These are phyloP conservation scores for Fraxinus albicans DNA, from an alignment of 305 asterid genomes.

Conservation along the genomic window DNA sequence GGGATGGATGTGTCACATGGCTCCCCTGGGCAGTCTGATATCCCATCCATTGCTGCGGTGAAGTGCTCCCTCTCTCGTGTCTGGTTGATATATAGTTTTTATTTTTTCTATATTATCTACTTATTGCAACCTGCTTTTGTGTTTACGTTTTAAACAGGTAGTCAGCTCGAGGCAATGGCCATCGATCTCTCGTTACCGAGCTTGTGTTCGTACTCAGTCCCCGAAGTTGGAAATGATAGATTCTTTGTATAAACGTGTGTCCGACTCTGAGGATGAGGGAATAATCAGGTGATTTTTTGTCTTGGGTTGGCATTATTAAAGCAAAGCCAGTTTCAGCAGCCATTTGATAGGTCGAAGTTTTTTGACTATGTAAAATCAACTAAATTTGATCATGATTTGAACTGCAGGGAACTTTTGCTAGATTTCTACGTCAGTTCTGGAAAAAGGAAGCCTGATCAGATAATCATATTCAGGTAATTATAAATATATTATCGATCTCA, in stretches of 20 bases:
- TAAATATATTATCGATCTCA: neutral
- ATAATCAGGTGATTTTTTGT: constrained; percentile 54
- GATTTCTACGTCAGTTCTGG: constrained; percentile 57
- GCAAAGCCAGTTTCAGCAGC: neutral
- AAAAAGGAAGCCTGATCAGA: constrained; percentile 62
- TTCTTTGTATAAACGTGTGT: constrained; percentile 50
- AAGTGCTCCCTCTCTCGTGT: constrained; percentile 2
- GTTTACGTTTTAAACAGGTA: constrained; percentile 45
- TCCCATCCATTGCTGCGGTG: constrained; percentile 95
- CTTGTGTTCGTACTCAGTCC: constrained; percentile 82
- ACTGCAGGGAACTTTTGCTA: constrained; percentile 55
- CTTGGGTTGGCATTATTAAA: neutral
- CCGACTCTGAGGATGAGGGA: constrained; percentile 72
- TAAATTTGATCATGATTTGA: neutral
- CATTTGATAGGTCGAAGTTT: neutral
- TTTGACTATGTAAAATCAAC: neutral
- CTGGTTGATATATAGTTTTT: neutral
- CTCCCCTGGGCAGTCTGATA: constrained; percentile 83
- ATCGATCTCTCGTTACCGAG: constrained; percentile 75
- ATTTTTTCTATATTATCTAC: neutral
- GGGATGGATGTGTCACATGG: constrained; percentile 98
- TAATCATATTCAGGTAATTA: constrained; percentile 58
- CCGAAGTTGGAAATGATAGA: constrained; percentile 81
- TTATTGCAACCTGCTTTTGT: neutral
- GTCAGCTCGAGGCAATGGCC: constrained; percentile 93